Conservation (phyloP, 1,284 basidiomycete genomes). For the Ustilago esculenta region DNA sequence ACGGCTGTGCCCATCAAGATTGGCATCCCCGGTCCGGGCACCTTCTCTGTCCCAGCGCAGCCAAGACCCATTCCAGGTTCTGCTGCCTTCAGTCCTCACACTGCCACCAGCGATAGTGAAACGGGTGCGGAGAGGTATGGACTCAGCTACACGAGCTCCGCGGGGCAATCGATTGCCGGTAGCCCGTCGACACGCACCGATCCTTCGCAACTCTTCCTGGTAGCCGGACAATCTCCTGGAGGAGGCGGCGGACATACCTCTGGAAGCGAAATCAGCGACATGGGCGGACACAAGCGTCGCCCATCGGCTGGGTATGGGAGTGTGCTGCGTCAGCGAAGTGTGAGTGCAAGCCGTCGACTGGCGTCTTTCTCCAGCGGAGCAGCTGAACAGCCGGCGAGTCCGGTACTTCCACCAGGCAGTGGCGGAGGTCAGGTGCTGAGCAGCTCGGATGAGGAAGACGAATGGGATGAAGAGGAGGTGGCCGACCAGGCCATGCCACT, state of each 20-base stretch:
- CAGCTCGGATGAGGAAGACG: slow-evolving; percentile 60
- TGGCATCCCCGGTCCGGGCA: slow-evolving; percentile 46
- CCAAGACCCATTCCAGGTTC: slow-evolving; percentile 48
- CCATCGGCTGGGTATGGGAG: slow-evolving; percentile 36
- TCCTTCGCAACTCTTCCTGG: slow-evolving; percentile 24
- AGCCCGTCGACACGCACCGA: slow-evolving; percentile 42
- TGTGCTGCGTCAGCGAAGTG: slow-evolving; percentile 35
- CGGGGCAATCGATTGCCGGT: slow-evolving; percentile 46
- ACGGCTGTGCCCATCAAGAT: slow-evolving; percentile 48
- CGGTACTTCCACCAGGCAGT: slow-evolving; percentile 13
- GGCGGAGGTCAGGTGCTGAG: slow-evolving; percentile 34
- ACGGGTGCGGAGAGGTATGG: slow-evolving; percentile 53
- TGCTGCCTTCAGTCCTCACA: slow-evolving; percentile 49
- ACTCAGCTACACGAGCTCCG: slow-evolving; percentile 55
- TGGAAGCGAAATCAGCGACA: slow-evolving; percentile 46
- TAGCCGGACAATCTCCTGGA: slow-evolving; percentile 37
- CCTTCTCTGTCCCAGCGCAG: slow-evolving; percentile 45
- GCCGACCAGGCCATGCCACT: slow-evolving; percentile 62
- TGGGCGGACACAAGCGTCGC: slow-evolving; percentile 35
- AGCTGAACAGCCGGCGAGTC: slow-evolving; percentile 29
- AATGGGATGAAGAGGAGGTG: slow-evolving; percentile 59
- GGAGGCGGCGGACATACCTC: slow-evolving; percentile 36
- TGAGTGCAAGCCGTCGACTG: slow-evolving; percentile 31
- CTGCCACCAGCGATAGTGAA: slow-evolving; percentile 53
- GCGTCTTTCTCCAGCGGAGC: slow-evolving; percentile 25